Conservation (phyloP, 345 rosid genomes). For the Rhodamnia rubescens region DNA sequence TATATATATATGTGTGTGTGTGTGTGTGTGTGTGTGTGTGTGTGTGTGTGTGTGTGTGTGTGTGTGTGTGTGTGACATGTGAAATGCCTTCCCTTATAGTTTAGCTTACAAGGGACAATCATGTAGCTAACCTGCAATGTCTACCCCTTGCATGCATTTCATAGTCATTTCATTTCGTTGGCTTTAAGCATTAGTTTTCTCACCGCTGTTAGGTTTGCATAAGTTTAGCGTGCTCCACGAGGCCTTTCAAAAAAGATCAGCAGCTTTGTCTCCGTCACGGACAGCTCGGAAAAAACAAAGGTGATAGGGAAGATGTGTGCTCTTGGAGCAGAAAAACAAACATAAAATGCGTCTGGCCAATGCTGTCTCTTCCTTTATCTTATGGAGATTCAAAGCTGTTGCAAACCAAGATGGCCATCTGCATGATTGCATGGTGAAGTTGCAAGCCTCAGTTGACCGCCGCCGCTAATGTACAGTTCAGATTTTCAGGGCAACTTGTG, state of each 20-base stretch:
- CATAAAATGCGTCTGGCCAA: not conserved
- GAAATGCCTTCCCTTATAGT: not conserved
- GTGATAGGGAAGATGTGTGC: not conserved
- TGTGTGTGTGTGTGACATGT: too few relatives aligned
- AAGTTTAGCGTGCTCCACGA: not conserved
- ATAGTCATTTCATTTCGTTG: not conserved
- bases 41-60: too few relatives aligned
- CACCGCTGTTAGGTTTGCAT: not conserved
- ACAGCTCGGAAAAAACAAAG: not conserved
- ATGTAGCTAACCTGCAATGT: not conserved
- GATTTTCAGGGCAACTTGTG: not conserved
- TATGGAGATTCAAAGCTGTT: not conserved
- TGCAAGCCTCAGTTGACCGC: not conserved
- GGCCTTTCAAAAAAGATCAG: not conserved
- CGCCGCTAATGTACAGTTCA: not conserved
- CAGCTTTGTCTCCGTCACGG: not conserved
- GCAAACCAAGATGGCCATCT: not conserved
- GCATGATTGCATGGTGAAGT: not conserved
- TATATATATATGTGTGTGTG: too few relatives aligned
- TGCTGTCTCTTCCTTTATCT: not conserved
- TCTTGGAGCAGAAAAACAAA: not conserved
- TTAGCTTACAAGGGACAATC: not conserved
- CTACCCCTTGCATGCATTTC: not conserved
- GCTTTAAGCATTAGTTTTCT: not conserved
- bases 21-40: too few relatives aligned